Evolutionary conservation across 345 rosid genomes (phyloP), one percentile per base, ranked within the genome.

Genomic region (Aegle marmelos): DNA sequence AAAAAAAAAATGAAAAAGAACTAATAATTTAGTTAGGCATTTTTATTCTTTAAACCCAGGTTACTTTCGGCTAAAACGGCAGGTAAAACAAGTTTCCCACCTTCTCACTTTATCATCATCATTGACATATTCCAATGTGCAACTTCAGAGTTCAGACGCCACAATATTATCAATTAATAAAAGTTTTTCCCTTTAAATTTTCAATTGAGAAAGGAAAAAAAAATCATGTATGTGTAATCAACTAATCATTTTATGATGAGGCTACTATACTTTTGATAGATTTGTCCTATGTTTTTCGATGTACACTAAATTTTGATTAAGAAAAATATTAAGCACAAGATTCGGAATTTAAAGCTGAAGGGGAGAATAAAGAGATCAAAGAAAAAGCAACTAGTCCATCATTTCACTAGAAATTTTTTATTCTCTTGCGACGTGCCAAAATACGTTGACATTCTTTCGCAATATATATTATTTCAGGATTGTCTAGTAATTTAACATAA

Each of bases 31-130:
- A 68, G 25, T 25, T 54, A 9, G 22, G 5, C 7, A 8, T n/a
- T 0, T 60, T 24, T 27, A 9, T 60, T 25, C 28, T 57, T 58
- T 73, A 0, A 33, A 56, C n/a, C 9, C 4, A 31, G 8, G 22
- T 71, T 54, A n/a, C 21, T 57, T 72, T 71, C 63, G n/a, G 6
- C 48, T 71, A 14, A 69, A 45, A 31, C 48, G 63, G n/a, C 75
- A 56, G 13, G 27, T 19, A 21, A 66, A 66, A 5, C 9, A 5
- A 7, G 16, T 9, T 21, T 0, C 25, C 17, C 30, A n/a, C 39
- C 17, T 36, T 10, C 22, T 36, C 30, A 36, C 27, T 0, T 33
- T 65, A 34, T 17, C n/a, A 21, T 4, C 7, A 21, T 66, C 48
- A 4, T 66, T 66, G 50, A 36, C 48, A 66, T 2, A 24, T 70